Conservation (phyloP, 139 green algal genomes). For the Trebouxia sp. region DNA sequence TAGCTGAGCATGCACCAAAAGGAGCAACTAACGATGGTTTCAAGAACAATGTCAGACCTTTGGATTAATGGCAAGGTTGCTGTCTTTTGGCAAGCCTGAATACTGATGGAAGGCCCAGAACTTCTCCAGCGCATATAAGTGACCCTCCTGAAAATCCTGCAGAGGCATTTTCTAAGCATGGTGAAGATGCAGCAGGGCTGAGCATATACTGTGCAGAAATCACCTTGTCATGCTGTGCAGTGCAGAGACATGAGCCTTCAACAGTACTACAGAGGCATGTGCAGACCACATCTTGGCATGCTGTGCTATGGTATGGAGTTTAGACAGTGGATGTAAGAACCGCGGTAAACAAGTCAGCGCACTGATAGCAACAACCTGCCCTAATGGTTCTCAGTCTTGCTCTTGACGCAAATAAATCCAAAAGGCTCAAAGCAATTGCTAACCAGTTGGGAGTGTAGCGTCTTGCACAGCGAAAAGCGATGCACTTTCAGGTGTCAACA, state of each 20-base stretch:
- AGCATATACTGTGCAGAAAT: too few relatives aligned
- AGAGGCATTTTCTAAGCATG: neutral
- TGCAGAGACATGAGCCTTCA: too few relatives aligned
- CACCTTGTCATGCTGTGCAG: too few relatives aligned
- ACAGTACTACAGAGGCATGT: too few relatives aligned
- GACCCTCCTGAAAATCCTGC: constrained; percentile 75
- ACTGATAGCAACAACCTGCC: constrained; percentile 15
- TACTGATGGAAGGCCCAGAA: constrained; percentile 96
- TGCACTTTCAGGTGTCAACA: too few relatives aligned
- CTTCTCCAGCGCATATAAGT: constrained; percentile 97
- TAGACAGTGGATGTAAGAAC: neutral
- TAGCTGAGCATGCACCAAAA: neutral
- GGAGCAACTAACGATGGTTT: neutral
- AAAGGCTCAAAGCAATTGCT: constrained; percentile 12
- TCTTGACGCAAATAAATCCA: constrained; percentile 26
- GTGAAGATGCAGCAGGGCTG: too few relatives aligned
- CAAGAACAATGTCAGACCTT: constrained; percentile 37
- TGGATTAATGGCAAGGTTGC: constrained; percentile 51
- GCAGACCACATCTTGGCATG: too few relatives aligned
- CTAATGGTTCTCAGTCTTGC: neutral
- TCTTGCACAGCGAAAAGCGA: neutral
- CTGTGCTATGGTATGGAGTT: too few relatives aligned
- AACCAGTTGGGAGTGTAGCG: constrained; percentile 24
- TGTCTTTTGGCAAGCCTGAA: constrained; percentile 65
- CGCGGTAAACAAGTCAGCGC: constrained; percentile 24